These are phyloP conservation scores for Kodamaea alishanica DNA, from an alignment of 1,139 yeast species.

Conservation along the genomic window DNA sequence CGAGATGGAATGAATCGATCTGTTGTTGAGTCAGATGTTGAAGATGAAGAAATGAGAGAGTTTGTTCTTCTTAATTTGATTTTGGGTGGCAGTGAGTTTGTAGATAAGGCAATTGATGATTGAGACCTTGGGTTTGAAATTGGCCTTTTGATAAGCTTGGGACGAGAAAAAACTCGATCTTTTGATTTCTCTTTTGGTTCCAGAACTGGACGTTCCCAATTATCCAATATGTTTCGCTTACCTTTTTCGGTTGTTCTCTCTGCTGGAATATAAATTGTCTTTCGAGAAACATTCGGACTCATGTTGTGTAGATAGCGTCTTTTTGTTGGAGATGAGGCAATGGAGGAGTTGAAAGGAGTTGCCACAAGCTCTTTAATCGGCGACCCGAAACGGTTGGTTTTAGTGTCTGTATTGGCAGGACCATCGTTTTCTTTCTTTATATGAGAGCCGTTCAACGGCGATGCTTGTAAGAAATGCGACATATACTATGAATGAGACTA, in stretches of 20 bases:
- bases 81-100: constrained; percentile 16
- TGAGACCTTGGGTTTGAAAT: constrained; percentile 20
- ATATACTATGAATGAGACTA: too few relatives aligned
- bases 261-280: constrained; percentile 23
- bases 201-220: too few relatives aligned
- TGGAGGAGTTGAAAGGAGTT: constrained; percentile 13
- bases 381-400: not conserved
- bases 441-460: too few relatives aligned
- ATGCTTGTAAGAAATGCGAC: too few relatives aligned
- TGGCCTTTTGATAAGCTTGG: constrained; percentile 16
- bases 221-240: too few relatives aligned
- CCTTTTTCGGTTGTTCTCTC: too few relatives aligned
- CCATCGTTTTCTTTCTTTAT: not conserved
- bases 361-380: constrained; percentile 9
- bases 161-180: constrained; percentile 14
- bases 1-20: constrained; percentile 48
- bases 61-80: constrained; percentile 34
- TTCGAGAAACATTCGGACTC: constrained; percentile 42
- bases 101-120: constrained; percentile 16
- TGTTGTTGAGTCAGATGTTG: constrained; percentile 18
- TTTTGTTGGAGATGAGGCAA: constrained; percentile 20
- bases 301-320: constrained; percentile 34
- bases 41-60: constrained; percentile 24
- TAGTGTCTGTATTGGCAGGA: not conserved
- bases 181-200: not conserved